phyloP scores from a whole-genome alignment of 129 eudicot genomes.

The Pittosporum tobira region DNA sequence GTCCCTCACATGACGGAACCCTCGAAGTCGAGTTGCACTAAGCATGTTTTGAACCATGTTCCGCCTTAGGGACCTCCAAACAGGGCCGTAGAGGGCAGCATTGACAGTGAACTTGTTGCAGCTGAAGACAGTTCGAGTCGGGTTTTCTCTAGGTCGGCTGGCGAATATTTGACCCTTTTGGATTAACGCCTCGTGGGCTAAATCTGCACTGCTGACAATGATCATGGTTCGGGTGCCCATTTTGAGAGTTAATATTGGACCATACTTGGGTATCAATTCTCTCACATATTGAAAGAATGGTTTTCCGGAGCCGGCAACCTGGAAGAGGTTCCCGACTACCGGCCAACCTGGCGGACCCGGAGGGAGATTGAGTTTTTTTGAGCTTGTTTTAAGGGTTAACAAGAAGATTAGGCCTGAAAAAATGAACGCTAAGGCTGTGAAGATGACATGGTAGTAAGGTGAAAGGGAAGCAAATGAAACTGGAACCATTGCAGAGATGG shows the following conservation, averaged over 20 bases:
- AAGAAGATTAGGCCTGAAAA: constrained; percentile 21
- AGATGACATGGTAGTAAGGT: constrained; percentile 33
- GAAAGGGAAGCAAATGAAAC: constrained; percentile 19
- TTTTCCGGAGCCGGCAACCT: constrained; percentile 72
- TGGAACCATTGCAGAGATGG: constrained; percentile 40
- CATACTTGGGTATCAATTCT: constrained; percentile 52
- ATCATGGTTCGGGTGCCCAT: constrained; percentile 85
- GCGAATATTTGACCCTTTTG: constrained; percentile 70
- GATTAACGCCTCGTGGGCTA: constrained; percentile 54
- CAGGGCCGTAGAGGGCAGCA: constrained; percentile 69
- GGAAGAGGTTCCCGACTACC: constrained; percentile 73
- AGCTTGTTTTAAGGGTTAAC: constrained; percentile 16
- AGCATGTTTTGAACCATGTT: constrained; percentile 86
- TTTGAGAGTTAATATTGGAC: constrained; percentile 56
- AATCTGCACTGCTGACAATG: constrained; percentile 44
- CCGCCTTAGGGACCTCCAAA: constrained; percentile 73
- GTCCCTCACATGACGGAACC: constrained; percentile 33
- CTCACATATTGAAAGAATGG: constrained; percentile 56
- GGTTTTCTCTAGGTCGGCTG: constrained; percentile 64
- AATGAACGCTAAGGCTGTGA: constrained; percentile 30
- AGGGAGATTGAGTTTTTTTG: constrained; percentile 42
- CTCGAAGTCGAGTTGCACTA: constrained; percentile 40
- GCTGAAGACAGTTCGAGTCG: constrained; percentile 72
- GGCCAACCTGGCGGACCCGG: constrained; percentile 97
- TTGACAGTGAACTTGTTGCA: constrained; percentile 82